Base-by-base conservation (phyloP, 2,329 filamentous ascomycete species). In the Alternaria brassicae region DNA sequence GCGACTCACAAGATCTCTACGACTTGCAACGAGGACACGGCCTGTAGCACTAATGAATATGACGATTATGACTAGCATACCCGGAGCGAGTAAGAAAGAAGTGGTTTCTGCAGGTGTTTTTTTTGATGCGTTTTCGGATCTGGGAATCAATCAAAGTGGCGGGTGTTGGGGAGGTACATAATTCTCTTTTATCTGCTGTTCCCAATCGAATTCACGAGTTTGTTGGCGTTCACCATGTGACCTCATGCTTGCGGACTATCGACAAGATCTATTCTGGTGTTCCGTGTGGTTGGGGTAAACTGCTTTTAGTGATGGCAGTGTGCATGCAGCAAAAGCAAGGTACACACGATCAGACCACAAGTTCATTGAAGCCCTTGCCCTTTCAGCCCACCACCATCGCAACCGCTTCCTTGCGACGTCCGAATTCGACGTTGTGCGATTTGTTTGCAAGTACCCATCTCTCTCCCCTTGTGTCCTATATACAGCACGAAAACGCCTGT, bases 11-110 rank as follows among this genome's bases (percentile, higher is more conserved):
- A 71, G 67, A 67, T 58, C 67, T 64, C 61, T 54, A 70, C 62
- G 56, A 63, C 63, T 64, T 59, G 61, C 60, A 54, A 65, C 62
- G 57, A 62, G 53, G 57, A 61, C 27, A 68, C 49, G 65, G 66
- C 60, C 61, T 59, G 57, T 56, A 53, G 61, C 67, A 72, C 67
- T 76, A 66, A 77, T 66, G 74, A 75, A 65, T 69, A 67, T 74
- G 61, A 77, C 54, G 72, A 75, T 64, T 67, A 77, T 62, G 72
- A 75, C 62, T 59, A 75, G 72, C 74, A 76, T 77, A 69, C 61
- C 64, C 60, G 67, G 68, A 71, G 71, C 59, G 62, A 63, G 62
- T 51, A 63, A 65, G 67, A 65, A 56, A 56, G 69, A 68, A 58
- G 56, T 56, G 58, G 53, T 50, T 63, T 62, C 47, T 66, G 36